Percentiles rank a stretch among this genome's conserved stretches.
phyloP scores from a whole-genome alignment of 768 basidiomycete species.

The Boletus speciosus region DNA sequence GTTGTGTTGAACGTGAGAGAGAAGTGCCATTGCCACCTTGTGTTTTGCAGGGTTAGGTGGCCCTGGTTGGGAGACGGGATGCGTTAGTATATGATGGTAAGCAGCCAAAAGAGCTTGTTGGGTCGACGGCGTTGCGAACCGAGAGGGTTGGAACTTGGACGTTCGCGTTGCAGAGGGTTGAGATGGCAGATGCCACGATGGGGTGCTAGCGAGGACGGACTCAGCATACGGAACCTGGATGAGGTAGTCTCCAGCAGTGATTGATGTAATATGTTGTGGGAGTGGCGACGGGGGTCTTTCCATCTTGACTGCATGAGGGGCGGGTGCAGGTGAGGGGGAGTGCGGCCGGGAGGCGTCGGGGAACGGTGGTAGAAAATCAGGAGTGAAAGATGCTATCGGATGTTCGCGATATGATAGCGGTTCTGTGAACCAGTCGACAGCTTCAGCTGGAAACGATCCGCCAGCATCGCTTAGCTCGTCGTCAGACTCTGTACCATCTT shows the following conservation, averaged over 20 bases:
- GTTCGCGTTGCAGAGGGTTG: constrained; percentile 26
- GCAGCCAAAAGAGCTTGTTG: constrained; percentile 65
- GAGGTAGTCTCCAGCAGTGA: constrained; percentile 61
- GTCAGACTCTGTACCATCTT: constrained; percentile 31
- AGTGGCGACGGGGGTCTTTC: constrained; percentile 39
- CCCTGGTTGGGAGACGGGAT: constrained; percentile 52
- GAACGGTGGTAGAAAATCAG: constrained; percentile 35
- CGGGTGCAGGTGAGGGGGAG: constrained; percentile 38
- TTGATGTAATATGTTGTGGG: constrained; percentile 40
- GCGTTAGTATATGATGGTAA: constrained; percentile 75
- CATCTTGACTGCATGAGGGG: constrained; percentile 29
- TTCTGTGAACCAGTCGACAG: constrained; percentile 22
- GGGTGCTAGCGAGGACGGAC: constrained; percentile 60
- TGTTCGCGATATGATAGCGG: constrained; percentile 29
- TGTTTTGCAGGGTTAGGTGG: constrained; percentile 62
- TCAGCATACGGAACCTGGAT: constrained; percentile 71
- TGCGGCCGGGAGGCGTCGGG: constrained; percentile 27
- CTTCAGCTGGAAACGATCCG: neutral
- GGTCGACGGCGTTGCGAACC: constrained; percentile 49
- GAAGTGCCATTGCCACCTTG: constrained; percentile 70
- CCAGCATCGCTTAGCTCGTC: constrained; percentile 23
- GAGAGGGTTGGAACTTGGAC: constrained; percentile 22
- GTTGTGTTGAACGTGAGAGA: constrained; percentile 51
- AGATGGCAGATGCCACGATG: constrained; percentile 69
- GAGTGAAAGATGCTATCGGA: constrained; percentile 31